Conservation (phyloP, 371 early-diverging fungal genomes). For the Capillidium heterosporum region DNA sequence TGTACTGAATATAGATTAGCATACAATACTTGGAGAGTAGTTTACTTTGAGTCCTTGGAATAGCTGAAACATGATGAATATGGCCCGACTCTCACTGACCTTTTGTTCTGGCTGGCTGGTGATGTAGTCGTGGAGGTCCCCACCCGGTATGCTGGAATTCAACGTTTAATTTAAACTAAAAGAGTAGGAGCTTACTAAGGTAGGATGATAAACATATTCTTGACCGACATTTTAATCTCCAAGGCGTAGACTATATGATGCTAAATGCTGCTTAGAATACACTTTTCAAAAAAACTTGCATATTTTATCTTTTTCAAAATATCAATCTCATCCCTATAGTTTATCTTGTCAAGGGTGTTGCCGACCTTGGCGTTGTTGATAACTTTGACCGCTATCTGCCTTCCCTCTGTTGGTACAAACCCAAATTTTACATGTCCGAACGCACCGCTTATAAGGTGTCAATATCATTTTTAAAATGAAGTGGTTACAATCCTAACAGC, state of each 20-base stretch:
- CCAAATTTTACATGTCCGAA: not conserved
- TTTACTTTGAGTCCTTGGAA: not conserved
- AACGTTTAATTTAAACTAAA: not conserved
- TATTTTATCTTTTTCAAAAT: not conserved
- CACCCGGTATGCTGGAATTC: not conserved
- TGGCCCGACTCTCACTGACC: not conserved
- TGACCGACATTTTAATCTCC: not conserved
- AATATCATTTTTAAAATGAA: too few relatives aligned
- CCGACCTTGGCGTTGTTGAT: not conserved
- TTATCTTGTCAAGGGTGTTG: not conserved
- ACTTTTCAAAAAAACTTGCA: not conserved
- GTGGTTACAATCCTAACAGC: too few relatives aligned
- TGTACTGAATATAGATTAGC: not conserved
- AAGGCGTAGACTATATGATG: not conserved
- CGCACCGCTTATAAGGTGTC: too few relatives aligned
- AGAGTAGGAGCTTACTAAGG: not conserved
- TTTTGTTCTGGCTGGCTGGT: not conserved
- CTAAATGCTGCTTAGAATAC: not conserved
- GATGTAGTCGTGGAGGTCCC: not conserved
- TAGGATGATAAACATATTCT: not conserved
- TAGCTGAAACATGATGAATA: not conserved
- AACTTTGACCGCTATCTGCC: not conserved
- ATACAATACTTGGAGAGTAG: not conserved
- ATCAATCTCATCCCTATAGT: not conserved
- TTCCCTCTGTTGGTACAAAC: not conserved